Conservation (phyloP, 305 asterid species). For the Fraxinus baroniana region DNA sequence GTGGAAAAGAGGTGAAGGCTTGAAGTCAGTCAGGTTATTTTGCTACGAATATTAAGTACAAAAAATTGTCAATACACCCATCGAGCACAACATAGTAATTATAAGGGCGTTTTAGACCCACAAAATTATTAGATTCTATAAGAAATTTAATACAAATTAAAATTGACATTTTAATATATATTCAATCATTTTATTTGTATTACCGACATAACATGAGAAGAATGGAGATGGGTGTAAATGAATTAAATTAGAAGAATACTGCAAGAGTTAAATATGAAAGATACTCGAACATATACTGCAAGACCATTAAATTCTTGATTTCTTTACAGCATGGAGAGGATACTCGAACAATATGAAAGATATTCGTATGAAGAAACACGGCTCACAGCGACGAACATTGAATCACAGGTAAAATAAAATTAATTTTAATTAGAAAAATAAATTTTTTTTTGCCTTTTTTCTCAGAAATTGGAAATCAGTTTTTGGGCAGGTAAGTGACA, state of each 20-base stretch:
- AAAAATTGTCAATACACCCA: neutral
- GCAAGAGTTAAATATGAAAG: no score
- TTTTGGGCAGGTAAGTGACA: constrained; percentile 55
- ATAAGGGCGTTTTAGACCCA: neutral
- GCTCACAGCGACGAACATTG: constrained; percentile 36
- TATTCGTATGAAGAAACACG: constrained; percentile 61
- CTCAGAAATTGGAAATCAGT: neutral
- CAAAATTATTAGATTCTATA: neutral
- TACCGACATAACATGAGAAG: neutral
- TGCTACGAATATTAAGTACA: neutral
- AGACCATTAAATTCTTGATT: neutral
- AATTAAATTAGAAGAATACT: no score
- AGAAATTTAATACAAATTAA: neutral
- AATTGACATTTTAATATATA: no score
- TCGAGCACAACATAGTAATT: neutral
- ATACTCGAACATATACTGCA: no score
- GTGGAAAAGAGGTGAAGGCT: neutral
- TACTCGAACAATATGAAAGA: constrained; percentile 75
- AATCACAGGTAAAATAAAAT: constrained; percentile 45
- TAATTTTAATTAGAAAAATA: neutral
- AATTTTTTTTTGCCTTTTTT: neutral
- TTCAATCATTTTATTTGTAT: neutral
- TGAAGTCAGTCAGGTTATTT: neutral
- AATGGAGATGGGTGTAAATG: neutral
- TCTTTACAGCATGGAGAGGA: constrained; percentile 68